Base-by-base conservation (phyloP, 331 rosid genomes). In the Pyracantha coccinea region DNA sequence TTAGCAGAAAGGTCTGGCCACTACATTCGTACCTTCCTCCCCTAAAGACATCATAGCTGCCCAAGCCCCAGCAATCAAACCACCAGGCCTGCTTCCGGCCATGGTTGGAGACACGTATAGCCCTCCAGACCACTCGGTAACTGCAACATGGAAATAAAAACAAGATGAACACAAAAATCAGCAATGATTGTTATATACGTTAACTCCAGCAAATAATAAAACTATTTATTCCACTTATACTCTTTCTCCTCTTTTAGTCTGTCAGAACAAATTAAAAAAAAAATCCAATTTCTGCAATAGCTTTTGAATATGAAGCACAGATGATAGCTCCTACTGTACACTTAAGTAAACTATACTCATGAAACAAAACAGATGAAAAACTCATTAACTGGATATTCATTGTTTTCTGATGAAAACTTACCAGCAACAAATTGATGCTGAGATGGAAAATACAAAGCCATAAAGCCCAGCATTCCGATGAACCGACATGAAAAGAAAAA, bases 371-470 rank as follows among this genome's bases (percentile, higher is more conserved):
- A 14, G 4, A 41, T 27, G 27, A 47, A 74, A 32, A 20, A 20
- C 8, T 50, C 71, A 44, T 19, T 57, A 62, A 19, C 52, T 54
- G 16, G 16, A 32, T 55, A 71, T 57, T 71, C 21, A 25, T 58
- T 23, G 5, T 65, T 35, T 32, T n/a, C 35, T 9, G 38, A 8
- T 35, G 63, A 77, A 74, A 72, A 72, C 99, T 89, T 84, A 94
- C 99, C 99, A 8, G 97, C 99, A 75, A 94, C 99, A 85, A 94
- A 94, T 85, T 94, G 99, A 87, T 94, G 93, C 97, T 92, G 97
- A 65, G 97, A 68, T 58, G 76, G 66, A 65, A 82, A 74, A 66
- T 75, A 85, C 86, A 60, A 83, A 81, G 86, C 72, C 83, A 76
- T 32, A 76, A 65, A 82, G 77, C 32, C 81, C 84, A 82, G 83